Base-by-base conservation (phyloP, 495 filamentous ascomycete genomes). In the Pyrenula aspistea region DNA sequence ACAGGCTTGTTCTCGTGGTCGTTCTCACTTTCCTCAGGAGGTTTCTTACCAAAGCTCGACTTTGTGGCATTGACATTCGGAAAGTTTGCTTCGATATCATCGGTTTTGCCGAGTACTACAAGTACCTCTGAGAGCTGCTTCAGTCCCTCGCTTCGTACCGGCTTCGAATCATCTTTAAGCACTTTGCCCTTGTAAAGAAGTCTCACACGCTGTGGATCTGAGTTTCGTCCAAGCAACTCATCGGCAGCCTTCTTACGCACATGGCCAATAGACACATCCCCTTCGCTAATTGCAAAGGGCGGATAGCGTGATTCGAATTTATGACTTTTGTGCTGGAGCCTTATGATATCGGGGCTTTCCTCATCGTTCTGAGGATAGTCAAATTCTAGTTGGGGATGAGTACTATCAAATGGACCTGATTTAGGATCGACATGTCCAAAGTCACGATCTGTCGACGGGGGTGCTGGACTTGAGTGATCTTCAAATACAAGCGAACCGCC, bases 131-230 rank as follows among this genome's bases (percentile, higher is more conserved):
- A 83, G 58, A 90, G 84, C 63, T 88, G 83, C 73, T 89, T 87
- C 59, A 92, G 76, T 2, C 86, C 85, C 60, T 91, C 90, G 22
- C 84, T 76, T 56, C 84, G 77, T 62, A 87, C 83, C 2, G 81
- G 77, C n/a, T 71, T 68, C 10, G 72, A 60, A 60, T 84, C 77
- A 58, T 90, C 81, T 63, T 84, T 85, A 47, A 96, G 68, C n/a
- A 84, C 76, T 57, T 82, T 83, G 11, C 91, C 91, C 67, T 91
- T 92, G 76, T 92, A 94, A 51, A 91, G 77, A 64, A 96, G 68
- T 61, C 83, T 86, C 60, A 96, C 69, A 8, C 78, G 68, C 49
- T 79, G 73, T n/a, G 80, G 74, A 57, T 84, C 76, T 4, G 74
- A 69, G n/a, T n/a, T n/a, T n/a, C n/a, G n/a, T 12, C 86, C 72